phyloP scores from a whole-genome alignment of 169 alveolate genomes.

The Perkinsus olseni region DNA sequence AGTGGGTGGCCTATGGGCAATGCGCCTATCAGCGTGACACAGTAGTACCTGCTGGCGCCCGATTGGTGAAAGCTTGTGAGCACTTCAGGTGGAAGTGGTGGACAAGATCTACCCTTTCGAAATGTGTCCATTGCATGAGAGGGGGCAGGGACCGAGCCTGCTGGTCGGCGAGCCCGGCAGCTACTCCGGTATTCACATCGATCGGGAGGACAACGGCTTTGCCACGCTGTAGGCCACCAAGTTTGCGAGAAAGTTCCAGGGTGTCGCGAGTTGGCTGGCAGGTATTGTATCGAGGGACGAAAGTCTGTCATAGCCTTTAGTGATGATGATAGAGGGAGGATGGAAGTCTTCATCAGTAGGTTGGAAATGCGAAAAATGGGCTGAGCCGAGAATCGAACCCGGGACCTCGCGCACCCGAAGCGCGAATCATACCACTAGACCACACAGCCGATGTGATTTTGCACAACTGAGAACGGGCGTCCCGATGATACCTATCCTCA shows the following conservation, averaged over 20 bases:
- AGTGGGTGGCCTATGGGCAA: background rate
- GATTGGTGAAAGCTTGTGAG: background rate
- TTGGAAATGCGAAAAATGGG: background rate
- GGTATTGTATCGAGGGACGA: background rate
- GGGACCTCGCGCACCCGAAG: slow-evolving; percentile 7
- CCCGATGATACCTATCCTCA: background rate
- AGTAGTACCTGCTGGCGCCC: background rate
- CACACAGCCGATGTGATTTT: background rate
- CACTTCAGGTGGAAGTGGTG: background rate
- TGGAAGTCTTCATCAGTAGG: background rate
- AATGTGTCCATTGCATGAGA: background rate
- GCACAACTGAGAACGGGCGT: background rate
- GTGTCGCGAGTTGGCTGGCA: background rate
- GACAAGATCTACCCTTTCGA: background rate
- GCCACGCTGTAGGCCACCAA: background rate
- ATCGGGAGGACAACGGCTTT: background rate
- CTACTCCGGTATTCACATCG: background rate
- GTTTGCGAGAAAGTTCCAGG: background rate
- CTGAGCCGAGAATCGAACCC: slow-evolving; percentile 5
- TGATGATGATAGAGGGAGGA: background rate
- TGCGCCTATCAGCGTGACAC: background rate
- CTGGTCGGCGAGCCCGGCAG: background rate
- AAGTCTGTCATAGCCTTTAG: background rate
- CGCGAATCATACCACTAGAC: slow-evolving; percentile 3
- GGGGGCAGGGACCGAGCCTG: background rate